A percentile compares a stretch with the other conserved stretches of the same genome.
phyloP scores from a whole-genome alignment of 495 filamentous ascomycete species.

The Rostrohypoxylon terebratum region DNA sequence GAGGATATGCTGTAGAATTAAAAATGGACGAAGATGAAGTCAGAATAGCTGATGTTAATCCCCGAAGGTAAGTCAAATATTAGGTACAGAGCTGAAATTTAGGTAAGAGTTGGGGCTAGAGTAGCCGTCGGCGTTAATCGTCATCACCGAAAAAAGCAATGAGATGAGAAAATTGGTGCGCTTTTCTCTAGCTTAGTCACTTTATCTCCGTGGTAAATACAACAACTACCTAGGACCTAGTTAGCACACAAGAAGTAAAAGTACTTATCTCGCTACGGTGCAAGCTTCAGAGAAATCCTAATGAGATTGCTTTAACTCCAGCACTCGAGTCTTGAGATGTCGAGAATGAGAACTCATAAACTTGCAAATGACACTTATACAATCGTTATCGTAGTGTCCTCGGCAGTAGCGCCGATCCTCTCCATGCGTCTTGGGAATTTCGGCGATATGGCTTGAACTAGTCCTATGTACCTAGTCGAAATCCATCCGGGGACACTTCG shows the following conservation, averaged over 20 bases:
- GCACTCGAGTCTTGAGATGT: too few relatives aligned
- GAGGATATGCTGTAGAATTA: neutral
- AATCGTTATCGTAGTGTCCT: slow-evolving; percentile 29
- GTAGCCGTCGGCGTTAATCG: slow-evolving; percentile 22
- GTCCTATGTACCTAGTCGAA: slow-evolving; percentile 29
- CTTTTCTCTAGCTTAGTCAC: neutral
- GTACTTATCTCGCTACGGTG: too few relatives aligned
- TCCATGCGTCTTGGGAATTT: slow-evolving; percentile 30
- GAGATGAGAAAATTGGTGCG: neutral
- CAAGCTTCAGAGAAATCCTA: too few relatives aligned
- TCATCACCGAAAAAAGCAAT: slow-evolving; percentile 14
- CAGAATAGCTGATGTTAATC: neutral
- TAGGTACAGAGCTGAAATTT: neutral
- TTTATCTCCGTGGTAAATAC: neutral
- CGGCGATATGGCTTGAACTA: slow-evolving; percentile 29
- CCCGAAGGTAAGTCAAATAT: neutral
- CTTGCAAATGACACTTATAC: too few relatives aligned
- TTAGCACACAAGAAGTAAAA: too few relatives aligned
- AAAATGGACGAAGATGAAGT: neutral
- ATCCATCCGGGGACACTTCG: slow-evolving; percentile 22
- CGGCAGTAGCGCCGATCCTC: slow-evolving; percentile 26
- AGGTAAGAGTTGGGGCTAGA: slow-evolving; percentile 15
- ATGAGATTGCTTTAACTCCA: too few relatives aligned
- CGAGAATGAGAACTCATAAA: too few relatives aligned
- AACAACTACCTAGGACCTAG: too few relatives aligned